Evolutionary conservation across 108 stramenopile genomes (phyloP), one percentile per base, ranked within the genome.

Genomic region (Pseudonitzschia multistriata): DNA sequence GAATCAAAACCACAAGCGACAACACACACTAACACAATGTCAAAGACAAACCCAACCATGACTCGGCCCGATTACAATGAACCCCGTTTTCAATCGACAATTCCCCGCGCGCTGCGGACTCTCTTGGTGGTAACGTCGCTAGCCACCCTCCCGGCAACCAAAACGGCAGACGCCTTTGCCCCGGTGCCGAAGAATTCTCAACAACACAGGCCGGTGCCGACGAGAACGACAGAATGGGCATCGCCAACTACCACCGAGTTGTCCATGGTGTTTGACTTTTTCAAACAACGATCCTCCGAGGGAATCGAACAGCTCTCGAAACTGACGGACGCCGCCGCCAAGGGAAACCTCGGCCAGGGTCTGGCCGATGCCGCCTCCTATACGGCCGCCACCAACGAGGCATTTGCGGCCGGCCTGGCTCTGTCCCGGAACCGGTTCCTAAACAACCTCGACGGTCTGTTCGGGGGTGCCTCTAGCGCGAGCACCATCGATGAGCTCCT

Each of bases 231-330:
- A 8, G 13, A 42, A 42, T 42, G 10, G 10, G 13, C 7, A 61
- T 28, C 60, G 28, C 6, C 5, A 8, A n/a, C 75, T 21, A 42
- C 50, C 5, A 81, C 82, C 13, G 55, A 77, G 40, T 63, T 85
- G 35, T 45, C 33, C 27, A 85, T 88, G 82, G 87, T 92, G 29
- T 88, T 92, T 68, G 91, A 92, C 73, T 92, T 92, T 73, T 88
- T 92, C 82, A 86, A 87, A 71, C 76, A 89, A 67, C 76, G 87
- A 34, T 68, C 79, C 39, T 40, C 60, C 31, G 88, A 89, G 42
- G 88, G 88, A 40, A 36, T 87, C 65, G 85, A 86, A 49, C 88
- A 89, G 54, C 56, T 87, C 29, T 57, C 72, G 17, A 83, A 80
- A 37, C 53, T 86, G 5, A 57, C 79, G 24, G 77, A 80, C 36